Percentiles rank a stretch among this genome's conserved stretches.
Evolutionary conservation across 306 rosid species (phyloP).

Genomic region (Macrotyloma uniflorum): DNA sequence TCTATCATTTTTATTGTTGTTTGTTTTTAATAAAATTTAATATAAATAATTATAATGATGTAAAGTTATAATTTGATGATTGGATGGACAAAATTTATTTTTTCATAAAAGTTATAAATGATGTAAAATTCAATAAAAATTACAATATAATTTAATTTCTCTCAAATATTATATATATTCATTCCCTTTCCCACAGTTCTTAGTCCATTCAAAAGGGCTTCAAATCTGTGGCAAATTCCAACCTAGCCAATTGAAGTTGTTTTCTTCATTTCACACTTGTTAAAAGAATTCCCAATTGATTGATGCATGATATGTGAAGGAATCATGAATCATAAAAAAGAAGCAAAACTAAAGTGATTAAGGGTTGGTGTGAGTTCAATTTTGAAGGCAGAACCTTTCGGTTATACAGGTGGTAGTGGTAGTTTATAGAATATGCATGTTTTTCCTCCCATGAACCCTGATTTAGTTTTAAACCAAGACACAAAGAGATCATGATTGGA

Average conservation of each 20-base stretch:
- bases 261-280: slow-evolving; percentile 28
- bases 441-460: slow-evolving; percentile 1
- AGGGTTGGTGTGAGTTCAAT: slow-evolving; percentile 32
- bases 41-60: too few species aligned
- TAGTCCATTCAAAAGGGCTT: slow-evolving; percentile 18
- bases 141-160: too few species aligned
- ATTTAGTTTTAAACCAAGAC: not conserved
- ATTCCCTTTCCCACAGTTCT: slow-evolving; percentile 3
- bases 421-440: slow-evolving; percentile 14
- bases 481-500: slow-evolving; percentile 3
- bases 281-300: slow-evolving; percentile 27
- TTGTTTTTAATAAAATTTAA: too few species aligned
- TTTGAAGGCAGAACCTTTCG: not conserved
- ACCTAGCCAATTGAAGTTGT: slow-evolving; percentile 3
- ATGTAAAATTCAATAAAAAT: too few species aligned
- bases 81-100: too few species aligned
- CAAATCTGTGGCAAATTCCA: slow-evolving; percentile 6
- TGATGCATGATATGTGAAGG: slow-evolving; percentile 27
- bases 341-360: slow-evolving; percentile 5
- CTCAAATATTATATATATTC: too few species aligned
- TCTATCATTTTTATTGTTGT: too few species aligned
- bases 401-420: not conserved
- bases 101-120: too few species aligned
- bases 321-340: slow-evolving; percentile 40
- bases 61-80: too few species aligned